Evolutionary conservation across 2,329 filamentous ascomycete species (phyloP).

Genomic region (Paecilomyces fulvus): DNA sequence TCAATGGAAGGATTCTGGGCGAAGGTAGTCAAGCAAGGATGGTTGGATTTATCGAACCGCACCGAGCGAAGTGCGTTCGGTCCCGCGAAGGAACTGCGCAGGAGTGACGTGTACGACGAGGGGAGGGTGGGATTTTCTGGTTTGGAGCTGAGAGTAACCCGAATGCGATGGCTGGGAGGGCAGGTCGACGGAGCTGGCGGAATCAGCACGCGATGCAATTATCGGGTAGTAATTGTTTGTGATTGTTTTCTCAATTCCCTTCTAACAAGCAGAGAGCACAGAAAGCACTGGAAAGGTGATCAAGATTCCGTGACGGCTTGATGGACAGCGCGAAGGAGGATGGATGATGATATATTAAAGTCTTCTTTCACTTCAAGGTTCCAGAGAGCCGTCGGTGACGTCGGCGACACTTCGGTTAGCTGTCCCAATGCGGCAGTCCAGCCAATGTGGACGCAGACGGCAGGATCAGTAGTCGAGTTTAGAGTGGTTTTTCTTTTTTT

Average conservation of each 20-base stretch:
- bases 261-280: too few species aligned
- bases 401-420: constrained; percentile 10
- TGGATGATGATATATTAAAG: neutral
- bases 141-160: constrained; percentile 1
- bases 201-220: neutral
- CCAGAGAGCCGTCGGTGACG: constrained; percentile 11
- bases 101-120: constrained; percentile 1
- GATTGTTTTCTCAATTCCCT: too few species aligned
- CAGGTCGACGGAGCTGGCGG: neutral
- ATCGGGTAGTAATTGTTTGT: neutral
- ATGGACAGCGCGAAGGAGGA: neutral
- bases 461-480: too few species aligned
- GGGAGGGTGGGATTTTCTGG: neutral
- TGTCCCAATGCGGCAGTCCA: constrained; percentile 9
- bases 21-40: neutral
- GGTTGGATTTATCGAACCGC: neutral
- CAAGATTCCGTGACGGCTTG: too few species aligned
- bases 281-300: too few species aligned
- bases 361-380: neutral
- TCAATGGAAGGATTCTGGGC: neutral
- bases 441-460: neutral
- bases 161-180: neutral
- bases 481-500: too few species aligned
- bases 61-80: neutral
- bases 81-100: neutral